phyloP scores from a whole-genome alignment of 495 filamentous ascomycete species.

The Lophiostoma macrostomum region DNA sequence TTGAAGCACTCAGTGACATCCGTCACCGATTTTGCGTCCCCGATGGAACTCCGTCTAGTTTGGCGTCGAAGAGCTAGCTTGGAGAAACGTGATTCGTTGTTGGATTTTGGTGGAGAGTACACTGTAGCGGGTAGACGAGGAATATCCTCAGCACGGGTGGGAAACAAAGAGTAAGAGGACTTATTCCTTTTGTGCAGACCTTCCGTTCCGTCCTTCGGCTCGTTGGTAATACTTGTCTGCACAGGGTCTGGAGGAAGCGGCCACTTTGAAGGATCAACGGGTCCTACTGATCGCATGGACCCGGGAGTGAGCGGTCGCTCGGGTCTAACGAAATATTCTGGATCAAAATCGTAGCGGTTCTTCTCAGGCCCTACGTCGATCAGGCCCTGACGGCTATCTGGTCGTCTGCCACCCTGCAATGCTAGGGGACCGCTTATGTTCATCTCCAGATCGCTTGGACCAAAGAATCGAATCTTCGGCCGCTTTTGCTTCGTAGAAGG shows the following conservation, averaged over 20 bases:
- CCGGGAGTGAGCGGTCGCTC: constrained; percentile 23
- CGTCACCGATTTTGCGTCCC: constrained; percentile 28
- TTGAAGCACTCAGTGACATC: constrained; percentile 32
- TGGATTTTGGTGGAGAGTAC: constrained; percentile 29
- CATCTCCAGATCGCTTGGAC: constrained; percentile 34
- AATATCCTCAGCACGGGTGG: constrained; percentile 31
- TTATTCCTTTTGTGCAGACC: constrained; percentile 29
- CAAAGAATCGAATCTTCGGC: constrained; percentile 32
- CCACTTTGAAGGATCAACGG: constrained; percentile 30
- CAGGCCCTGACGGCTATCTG: constrained; percentile 28
- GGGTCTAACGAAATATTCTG: constrained; percentile 19
- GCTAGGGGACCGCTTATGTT: constrained; percentile 34
- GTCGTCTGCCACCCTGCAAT: constrained; percentile 20
- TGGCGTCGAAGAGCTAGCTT: constrained; percentile 24
- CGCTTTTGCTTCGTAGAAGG: constrained; percentile 18
- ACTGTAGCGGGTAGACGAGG: constrained; percentile 34
- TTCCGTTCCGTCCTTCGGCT: constrained; percentile 3
- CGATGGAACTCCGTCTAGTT: constrained; percentile 12
- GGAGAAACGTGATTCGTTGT: neutral
- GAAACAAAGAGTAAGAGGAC: constrained; percentile 34
- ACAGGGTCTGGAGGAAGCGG: constrained; percentile 31
- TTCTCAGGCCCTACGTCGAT: constrained; percentile 27
- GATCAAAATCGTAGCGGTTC: constrained; percentile 19
- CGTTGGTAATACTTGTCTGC: constrained; percentile 1
- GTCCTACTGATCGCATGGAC: constrained; percentile 13